These are phyloP conservation scores for Pseudozyma thailandica DNA, from an alignment of 1,284 basidiomycete genomes.

Conservation along the genomic window DNA sequence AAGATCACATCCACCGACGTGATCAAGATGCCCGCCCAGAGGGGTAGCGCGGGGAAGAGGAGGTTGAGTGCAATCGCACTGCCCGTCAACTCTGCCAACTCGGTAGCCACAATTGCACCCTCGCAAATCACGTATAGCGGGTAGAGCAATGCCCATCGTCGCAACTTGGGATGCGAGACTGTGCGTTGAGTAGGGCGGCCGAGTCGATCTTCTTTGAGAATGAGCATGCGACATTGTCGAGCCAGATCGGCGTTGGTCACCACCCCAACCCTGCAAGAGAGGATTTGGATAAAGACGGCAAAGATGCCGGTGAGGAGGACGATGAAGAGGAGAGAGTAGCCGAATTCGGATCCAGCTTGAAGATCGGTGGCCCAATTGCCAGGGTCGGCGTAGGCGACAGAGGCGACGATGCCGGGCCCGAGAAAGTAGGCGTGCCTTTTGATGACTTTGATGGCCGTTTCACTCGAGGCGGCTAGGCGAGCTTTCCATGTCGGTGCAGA, in stretches of 20 bases:
- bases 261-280: conserved; percentile 72
- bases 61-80: conserved; percentile 81
- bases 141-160: conserved; percentile 68
- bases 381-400: conserved; percentile 61
- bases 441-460: conserved; percentile 22
- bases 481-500: conserved; percentile 7
- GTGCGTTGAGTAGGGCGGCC: conserved; percentile 71
- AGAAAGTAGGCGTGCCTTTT: conserved; percentile 53
- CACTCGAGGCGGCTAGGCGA: conserved; percentile 16
- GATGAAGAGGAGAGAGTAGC: conserved; percentile 86
- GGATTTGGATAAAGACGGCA: conserved; percentile 80
- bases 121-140: conserved; percentile 74
- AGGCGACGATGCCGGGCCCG: conserved; percentile 59
- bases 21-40: conserved; percentile 74
- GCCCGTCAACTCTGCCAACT: conserved; percentile 77
- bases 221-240: conserved; percentile 53
- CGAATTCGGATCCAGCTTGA: conserved; percentile 69
- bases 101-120: conserved; percentile 76
- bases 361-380: conserved; percentile 68
- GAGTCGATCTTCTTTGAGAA: conserved; percentile 45
- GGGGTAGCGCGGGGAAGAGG: conserved; percentile 77
- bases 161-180: conserved; percentile 79
- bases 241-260: conserved; percentile 69
- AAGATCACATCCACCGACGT: conserved; percentile 86
- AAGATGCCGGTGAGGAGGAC: conserved; percentile 85